These are phyloP conservation scores for Verticillium albo-atrum DNA, from an alignment of 2,329 filamentous ascomycete genomes.

Conservation along the genomic window DNA sequence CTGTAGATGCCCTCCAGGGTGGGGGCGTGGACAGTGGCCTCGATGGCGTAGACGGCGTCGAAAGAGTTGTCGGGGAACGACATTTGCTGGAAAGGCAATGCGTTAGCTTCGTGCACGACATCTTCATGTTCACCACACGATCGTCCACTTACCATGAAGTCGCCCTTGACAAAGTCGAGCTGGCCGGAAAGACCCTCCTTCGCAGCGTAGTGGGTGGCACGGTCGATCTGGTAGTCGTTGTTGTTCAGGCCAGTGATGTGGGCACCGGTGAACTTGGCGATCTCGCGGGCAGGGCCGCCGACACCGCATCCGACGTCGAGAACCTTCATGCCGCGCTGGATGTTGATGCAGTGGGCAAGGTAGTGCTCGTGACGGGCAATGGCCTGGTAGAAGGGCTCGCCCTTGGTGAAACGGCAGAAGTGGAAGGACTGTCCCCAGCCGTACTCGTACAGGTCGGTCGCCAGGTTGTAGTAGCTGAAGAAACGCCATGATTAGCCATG, in stretches of 20 bases:
- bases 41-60: slow-evolving; percentile 91
- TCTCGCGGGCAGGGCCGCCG: slow-evolving; percentile 88
- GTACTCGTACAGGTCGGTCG: slow-evolving; percentile 89
- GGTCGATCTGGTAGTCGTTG: slow-evolving; percentile 95
- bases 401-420: slow-evolving; percentile 85
- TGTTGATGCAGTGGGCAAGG: slow-evolving; percentile 77
- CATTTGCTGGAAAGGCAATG: slow-evolving; percentile 68
- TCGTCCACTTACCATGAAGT: slow-evolving; percentile 67
- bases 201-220: slow-evolving; percentile 73
- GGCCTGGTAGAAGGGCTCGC: slow-evolving; percentile 80
- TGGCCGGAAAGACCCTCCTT: slow-evolving; percentile 75
- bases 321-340: slow-evolving; percentile 77
- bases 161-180: slow-evolving; percentile 80
- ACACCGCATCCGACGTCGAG: slow-evolving; percentile 96
- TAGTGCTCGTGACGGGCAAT: slow-evolving; percentile 95
- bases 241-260: slow-evolving; percentile 90
- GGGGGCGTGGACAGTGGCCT: slow-evolving; percentile 89
- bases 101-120: too few relatives aligned
- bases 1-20: slow-evolving; percentile 82
- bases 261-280: slow-evolving; percentile 83
- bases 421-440: slow-evolving; percentile 93
- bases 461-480: slow-evolving; percentile 81
- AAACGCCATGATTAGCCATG: background rate
- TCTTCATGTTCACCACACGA: background rate
- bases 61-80: slow-evolving; percentile 83